Evolutionary conservation across 805 yeast species (phyloP).

Genomic region (Candida coquimbonensis): DNA sequence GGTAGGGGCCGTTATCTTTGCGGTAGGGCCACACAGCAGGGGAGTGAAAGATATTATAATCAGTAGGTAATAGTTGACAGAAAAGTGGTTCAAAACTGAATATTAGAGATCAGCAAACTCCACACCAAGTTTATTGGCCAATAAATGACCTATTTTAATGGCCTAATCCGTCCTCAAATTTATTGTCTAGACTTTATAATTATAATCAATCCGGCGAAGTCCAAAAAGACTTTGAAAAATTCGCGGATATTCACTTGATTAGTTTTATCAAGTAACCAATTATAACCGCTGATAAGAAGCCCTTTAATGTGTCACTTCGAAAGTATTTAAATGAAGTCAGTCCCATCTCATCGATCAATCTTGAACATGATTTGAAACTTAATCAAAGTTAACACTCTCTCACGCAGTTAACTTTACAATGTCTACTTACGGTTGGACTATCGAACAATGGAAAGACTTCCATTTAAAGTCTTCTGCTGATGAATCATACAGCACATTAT

Average conservation of each 20-base stretch:
- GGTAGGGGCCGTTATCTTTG: background rate
- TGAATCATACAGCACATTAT: constrained; percentile 47
- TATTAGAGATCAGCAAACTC: background rate
- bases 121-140: background rate
- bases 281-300: background rate
- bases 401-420: constrained; percentile 5
- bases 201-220: background rate
- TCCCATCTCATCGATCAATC: background rate
- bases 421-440: constrained; percentile 61
- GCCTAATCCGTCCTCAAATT: background rate
- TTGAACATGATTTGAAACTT: background rate
- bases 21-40: background rate
- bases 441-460: constrained; percentile 68
- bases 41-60: background rate
- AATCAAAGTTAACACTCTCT: background rate
- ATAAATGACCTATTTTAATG: background rate
- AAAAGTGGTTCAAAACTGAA: background rate
- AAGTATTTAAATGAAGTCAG: background rate
- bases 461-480: constrained; percentile 57
- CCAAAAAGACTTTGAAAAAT: background rate
- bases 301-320: background rate
- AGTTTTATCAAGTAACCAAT: background rate
- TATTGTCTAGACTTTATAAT: background rate
- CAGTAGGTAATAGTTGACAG: background rate
- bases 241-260: background rate